A percentile compares a stretch with the other conserved stretches of the same genome.
Conservation (phyloP, 2,329 filamentous ascomycete species). For the Fusarium tricinctum region DNA sequence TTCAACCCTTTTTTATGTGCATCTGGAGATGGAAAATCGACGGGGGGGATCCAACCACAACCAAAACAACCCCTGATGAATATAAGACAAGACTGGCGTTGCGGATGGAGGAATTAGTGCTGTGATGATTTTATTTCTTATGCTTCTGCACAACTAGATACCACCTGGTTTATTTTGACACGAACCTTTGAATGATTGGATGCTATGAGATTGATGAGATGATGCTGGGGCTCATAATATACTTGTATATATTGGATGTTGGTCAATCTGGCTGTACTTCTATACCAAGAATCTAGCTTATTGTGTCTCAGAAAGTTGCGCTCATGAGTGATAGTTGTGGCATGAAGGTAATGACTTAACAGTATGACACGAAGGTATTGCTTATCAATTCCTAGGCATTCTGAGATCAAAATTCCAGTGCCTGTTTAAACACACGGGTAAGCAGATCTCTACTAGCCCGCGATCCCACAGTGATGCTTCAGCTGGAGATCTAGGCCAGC, state of each 20-base stretch:
- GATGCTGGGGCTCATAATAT: slow-evolving; percentile 4
- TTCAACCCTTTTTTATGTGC: background rate
- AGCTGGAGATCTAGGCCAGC: slow-evolving; percentile 3
- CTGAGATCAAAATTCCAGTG: background rate
- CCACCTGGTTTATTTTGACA: slow-evolving; percentile 41
- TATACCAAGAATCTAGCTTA: slow-evolving; percentile 10
- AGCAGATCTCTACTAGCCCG: slow-evolving; percentile 8
- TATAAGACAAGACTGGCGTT: slow-evolving; percentile 32
- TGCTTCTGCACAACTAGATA: slow-evolving; percentile 45
- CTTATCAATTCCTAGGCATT: background rate
- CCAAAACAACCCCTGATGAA: slow-evolving; percentile 16
- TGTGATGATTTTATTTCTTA: slow-evolving; percentile 23
- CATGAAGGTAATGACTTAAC: no score
- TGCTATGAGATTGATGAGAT: slow-evolving; percentile 21
- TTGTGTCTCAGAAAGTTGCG: background rate
- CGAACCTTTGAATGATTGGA: slow-evolving; percentile 19
- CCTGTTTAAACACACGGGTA: slow-evolving; percentile 11
- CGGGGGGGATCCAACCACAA: background rate
- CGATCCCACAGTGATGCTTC: background rate
- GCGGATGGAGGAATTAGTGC: slow-evolving; percentile 15
- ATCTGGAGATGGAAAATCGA: slow-evolving; percentile 1
- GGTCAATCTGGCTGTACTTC: background rate
- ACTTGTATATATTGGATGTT: slow-evolving; percentile 10
- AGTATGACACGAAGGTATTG: no score
- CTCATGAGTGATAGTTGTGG: background rate